Base-by-base conservation (phyloP, 352 stramenopile species). In the Hyaloperonospora arabidopsidis region DNA sequence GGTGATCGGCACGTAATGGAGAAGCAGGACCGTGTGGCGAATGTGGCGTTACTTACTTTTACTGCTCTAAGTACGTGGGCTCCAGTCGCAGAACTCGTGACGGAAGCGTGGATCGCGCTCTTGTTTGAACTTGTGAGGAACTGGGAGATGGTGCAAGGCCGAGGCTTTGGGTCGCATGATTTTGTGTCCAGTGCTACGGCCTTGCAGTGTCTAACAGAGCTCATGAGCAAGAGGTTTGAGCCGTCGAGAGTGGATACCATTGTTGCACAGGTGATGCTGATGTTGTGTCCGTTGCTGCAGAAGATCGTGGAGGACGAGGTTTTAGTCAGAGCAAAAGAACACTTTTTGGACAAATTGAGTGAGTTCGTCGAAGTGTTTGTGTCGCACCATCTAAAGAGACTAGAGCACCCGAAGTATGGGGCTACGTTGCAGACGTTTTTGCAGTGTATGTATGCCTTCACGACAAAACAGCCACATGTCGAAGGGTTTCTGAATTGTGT, bases 401-500 rank as follows among this genome's bases (percentile, higher is more conserved):
- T 93, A 21, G 74, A 90, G 54, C 68, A 84, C 17, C 55, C 72
- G 1, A 74, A 67, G 52, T 85, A 72, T 43, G 54, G 66, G 41
- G 46, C 48, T 12, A 65, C 79, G 18, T 54, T 92, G 18, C 74
- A 78, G 2, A 59, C 57, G 22, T 88, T 86, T 49, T 64, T 81
- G 45, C 65, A 85, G 48, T 54, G 76, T 0, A 76, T 89, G 23
- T 68, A 87, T 39, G 52, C 55, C 18, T 71, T 90, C 7, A 93
- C 79, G 5, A 70, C 70, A 17, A 76, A 83, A 19, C 82, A 93
- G 67, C 78, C 78, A 3, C 78, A 90, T 43, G 68, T 86, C 1
- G 75, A 74, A 28, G 82, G 79, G 0, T 87, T 90, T 40, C 51
- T 90, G 41, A 88, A 90, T 55, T 93, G 82, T 43, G 51, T 93